Conservation (phyloP, 768 basidiomycete species). For the Boletus reticulatus region DNA sequence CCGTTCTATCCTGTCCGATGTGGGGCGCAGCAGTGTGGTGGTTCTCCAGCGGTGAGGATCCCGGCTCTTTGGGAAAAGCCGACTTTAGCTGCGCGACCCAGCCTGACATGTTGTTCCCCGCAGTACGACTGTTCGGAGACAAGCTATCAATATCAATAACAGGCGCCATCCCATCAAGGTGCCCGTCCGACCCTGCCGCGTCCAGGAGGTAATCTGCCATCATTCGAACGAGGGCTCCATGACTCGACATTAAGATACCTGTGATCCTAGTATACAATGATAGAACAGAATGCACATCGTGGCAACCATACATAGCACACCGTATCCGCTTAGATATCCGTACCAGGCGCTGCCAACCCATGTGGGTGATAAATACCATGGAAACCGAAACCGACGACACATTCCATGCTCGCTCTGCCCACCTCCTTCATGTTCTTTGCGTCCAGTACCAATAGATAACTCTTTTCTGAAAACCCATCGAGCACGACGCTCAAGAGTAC, state of each 20-base stretch:
- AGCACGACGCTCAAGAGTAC: conserved; percentile 38
- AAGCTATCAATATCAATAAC: neutral
- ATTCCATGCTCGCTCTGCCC: conserved; percentile 35
- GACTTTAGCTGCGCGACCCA: no score
- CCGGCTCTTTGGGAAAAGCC: neutral
- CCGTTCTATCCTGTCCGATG: conserved; percentile 8
- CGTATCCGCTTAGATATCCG: conserved; percentile 17
- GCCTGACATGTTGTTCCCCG: neutral
- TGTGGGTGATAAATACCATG: conserved; percentile 30
- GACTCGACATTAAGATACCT: neutral
- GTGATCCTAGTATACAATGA: neutral
- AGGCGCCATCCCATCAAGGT: neutral
- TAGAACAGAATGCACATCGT: neutral
- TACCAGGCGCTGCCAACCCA: conserved; percentile 9
- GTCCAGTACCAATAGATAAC: conserved; percentile 37
- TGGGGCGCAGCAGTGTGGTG: conserved; percentile 5
- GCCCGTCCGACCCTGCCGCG: no score
- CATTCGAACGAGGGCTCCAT: no score
- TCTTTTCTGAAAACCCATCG: conserved; percentile 29
- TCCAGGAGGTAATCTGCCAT: no score
- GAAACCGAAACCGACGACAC: conserved; percentile 35
- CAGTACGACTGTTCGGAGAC: neutral
- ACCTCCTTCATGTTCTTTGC: conserved; percentile 36
- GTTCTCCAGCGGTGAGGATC: neutral
- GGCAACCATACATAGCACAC: neutral